phyloP scores from a whole-genome alignment of 179 eudicot genomes.

The Carnegiea gigantea region DNA sequence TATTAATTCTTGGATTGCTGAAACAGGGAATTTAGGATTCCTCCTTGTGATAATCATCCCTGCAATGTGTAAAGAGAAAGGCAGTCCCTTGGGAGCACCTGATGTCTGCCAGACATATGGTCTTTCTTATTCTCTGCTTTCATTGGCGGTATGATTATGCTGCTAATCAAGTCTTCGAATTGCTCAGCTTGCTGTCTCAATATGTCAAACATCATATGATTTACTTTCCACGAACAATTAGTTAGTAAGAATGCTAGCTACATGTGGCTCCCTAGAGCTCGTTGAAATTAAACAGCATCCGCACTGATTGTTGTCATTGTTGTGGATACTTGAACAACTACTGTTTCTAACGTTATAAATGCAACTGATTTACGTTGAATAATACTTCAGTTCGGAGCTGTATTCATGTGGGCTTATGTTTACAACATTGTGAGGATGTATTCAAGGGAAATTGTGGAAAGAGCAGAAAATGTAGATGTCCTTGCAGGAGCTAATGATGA shows the following conservation, averaged over 20 bases:
- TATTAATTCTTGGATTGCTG: neutral
- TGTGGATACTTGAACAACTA: neutral
- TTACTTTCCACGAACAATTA: no score
- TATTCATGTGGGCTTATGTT: conserved; percentile 77
- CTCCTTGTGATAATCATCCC: conserved; percentile 76
- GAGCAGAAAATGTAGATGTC: neutral
- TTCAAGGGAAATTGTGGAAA: conserved; percentile 17
- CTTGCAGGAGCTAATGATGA: neutral
- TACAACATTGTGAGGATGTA: conserved; percentile 62
- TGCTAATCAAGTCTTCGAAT: neutral
- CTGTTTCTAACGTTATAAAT: neutral
- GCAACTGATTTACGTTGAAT: neutral
- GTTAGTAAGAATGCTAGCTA: no score
- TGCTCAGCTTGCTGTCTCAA: neutral
- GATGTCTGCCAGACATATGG: conserved; percentile 59
- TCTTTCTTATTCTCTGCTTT: conserved; percentile 78
- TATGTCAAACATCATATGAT: no score
- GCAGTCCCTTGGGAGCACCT: conserved; percentile 69
- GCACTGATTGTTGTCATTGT: no score
- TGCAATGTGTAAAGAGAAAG: conserved; percentile 80
- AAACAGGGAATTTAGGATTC: conserved; percentile 81
- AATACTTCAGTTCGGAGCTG: conserved; percentile 65
- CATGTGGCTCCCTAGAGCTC: no score
- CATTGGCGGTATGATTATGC: conserved; percentile 67
- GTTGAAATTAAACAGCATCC: no score